A percentile compares a stretch with the other conserved stretches of the same genome.
Conservation (phyloP, 371 early-diverging fungal species). For the Batkoa obscura region DNA sequence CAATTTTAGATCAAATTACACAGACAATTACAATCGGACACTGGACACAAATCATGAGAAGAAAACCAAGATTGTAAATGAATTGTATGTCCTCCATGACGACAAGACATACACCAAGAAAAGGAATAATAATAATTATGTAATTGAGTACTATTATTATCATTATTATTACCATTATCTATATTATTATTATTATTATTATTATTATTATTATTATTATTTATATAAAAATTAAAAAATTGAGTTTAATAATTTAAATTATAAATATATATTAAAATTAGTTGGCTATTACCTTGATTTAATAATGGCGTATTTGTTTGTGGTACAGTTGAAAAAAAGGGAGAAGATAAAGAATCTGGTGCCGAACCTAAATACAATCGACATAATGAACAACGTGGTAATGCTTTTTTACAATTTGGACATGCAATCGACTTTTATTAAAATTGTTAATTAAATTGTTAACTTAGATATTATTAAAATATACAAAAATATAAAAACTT, state of each 20-base stretch:
- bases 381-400: constrained; percentile 72
- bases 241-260: background rate
- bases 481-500: background rate
- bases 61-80: constrained; percentile 67
- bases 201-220: background rate
- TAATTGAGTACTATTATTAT: background rate
- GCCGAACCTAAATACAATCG: constrained; percentile 54
- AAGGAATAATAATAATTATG: constrained; percentile 26
- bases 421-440: constrained; percentile 47
- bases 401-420: constrained; percentile 47
- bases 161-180: background rate
- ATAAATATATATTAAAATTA: background rate
- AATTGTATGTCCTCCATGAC: constrained; percentile 69
- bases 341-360: constrained; percentile 20
- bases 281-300: background rate
- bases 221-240: background rate
- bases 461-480: background rate
- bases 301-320: constrained; percentile 12
- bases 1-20: too few species aligned
- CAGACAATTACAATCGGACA: constrained; percentile 47
- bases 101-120: constrained; percentile 77
- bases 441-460: background rate
- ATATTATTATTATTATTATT: background rate
- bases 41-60: constrained; percentile 50
- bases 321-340: constrained; percentile 17